Evolutionary conservation across 1,284 basidiomycete genomes (phyloP).

Genomic region (Sporisorium graminicola): DNA sequence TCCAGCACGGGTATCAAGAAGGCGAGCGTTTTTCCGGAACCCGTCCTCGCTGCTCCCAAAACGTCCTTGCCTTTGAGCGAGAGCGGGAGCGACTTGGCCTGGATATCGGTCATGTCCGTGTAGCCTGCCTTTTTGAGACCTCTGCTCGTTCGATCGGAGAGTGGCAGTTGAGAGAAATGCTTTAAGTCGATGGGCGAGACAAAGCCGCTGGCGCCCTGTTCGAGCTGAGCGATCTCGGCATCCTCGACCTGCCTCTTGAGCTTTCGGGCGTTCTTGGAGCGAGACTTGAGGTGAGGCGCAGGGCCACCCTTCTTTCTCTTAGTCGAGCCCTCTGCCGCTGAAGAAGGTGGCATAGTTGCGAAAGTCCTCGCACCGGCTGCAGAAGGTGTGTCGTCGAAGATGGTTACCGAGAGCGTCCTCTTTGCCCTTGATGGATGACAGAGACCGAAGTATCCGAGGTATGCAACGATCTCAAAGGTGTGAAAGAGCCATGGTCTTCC

Average conservation of each 20-base stretch:
- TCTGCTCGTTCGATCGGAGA: slow-evolving; percentile 56
- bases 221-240: slow-evolving; percentile 58
- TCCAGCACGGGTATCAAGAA: slow-evolving; percentile 84
- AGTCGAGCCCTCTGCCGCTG: slow-evolving; percentile 37
- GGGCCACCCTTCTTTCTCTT: slow-evolving; percentile 45
- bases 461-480: neutral
- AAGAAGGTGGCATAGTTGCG: slow-evolving; percentile 29
- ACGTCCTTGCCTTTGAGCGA: slow-evolving; percentile 70
- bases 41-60: slow-evolving; percentile 82
- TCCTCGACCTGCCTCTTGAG: slow-evolving; percentile 60
- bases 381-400: neutral
- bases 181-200: slow-evolving; percentile 30
- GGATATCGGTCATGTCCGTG: slow-evolving; percentile 67
- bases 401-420: neutral
- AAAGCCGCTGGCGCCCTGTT: slow-evolving; percentile 36
- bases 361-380: neutral
- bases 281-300: slow-evolving; percentile 47
- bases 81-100: slow-evolving; percentile 59
- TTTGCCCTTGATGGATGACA: neutral
- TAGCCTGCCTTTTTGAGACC: slow-evolving; percentile 66
- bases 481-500: neutral
- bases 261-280: slow-evolving; percentile 53
- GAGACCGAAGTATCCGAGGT: neutral
- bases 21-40: slow-evolving; percentile 85
- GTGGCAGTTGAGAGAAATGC: slow-evolving; percentile 60